Evolutionary conservation across 805 yeast genomes (phyloP).

Genomic region (Ogataea saltuana): DNA sequence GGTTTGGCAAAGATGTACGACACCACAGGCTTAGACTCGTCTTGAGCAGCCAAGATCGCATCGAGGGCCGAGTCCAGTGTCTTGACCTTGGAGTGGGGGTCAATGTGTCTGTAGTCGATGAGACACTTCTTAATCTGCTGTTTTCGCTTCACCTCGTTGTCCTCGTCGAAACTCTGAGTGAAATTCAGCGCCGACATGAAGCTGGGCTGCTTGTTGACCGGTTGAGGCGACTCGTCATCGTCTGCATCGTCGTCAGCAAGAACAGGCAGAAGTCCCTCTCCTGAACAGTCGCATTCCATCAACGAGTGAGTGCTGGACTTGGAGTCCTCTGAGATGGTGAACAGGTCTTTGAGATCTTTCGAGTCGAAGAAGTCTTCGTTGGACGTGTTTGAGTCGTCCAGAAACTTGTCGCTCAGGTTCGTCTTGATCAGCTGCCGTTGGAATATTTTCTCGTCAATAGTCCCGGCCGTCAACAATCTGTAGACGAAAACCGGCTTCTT

Average conservation of each 20-base stretch:
- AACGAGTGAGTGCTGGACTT: conserved; percentile 76
- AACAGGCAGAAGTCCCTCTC: conserved; percentile 45
- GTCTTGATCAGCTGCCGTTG: conserved; percentile 88
- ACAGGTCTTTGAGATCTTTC: conserved; percentile 72
- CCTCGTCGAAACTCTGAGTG: conserved; percentile 26
- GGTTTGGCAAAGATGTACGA: conserved; percentile 43
- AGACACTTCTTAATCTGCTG: conserved; percentile 58
- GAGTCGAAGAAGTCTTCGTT: conserved; percentile 68
- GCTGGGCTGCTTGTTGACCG: conserved; percentile 25
- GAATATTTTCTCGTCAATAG: conserved; percentile 90
- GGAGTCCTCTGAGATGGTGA: conserved; percentile 53
- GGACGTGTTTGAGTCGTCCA: conserved; percentile 42
- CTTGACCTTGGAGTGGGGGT: conserved; percentile 39
- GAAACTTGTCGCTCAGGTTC: conserved; percentile 73
- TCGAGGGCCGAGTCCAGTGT: conserved; percentile 29
- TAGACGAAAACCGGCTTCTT: conserved; percentile 74
- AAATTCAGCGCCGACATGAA: conserved; percentile 63
- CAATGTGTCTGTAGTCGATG: conserved; percentile 60
- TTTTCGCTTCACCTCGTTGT: conserved; percentile 36
- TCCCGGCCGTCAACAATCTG: conserved; percentile 81
- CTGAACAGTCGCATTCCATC: conserved; percentile 62
- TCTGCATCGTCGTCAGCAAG: conserved; percentile 28
- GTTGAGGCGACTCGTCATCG: not conserved
- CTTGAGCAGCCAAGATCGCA: conserved; percentile 28
- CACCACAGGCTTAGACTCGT: conserved; percentile 30